These are phyloP conservation scores for Sungouiella thailandica DNA, from an alignment of 805 yeast genomes.

Conservation along the genomic window DNA sequence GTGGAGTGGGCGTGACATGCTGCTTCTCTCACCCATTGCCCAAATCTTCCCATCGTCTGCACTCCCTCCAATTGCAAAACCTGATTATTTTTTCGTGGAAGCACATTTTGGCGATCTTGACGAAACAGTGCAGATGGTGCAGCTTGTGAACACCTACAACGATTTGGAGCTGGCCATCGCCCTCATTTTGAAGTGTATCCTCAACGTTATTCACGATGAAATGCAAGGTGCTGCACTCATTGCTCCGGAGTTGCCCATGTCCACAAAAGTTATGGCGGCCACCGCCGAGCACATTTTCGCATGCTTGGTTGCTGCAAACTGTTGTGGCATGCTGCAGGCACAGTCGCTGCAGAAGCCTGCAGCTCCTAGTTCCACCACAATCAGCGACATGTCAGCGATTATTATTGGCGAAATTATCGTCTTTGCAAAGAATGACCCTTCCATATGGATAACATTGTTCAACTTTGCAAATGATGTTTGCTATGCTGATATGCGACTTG, in stretches of 20 bases:
- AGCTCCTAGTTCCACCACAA: background rate
- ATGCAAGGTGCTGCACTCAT: background rate
- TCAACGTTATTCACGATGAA: background rate
- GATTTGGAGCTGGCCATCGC: slow-evolving; percentile 4
- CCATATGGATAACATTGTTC: slow-evolving; percentile 25
- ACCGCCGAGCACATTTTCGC: slow-evolving; percentile 8
- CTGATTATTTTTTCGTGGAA: slow-evolving; percentile 15
- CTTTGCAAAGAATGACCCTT: slow-evolving; percentile 6
- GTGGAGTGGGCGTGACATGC: background rate
- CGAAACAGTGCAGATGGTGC: slow-evolving; percentile 4
- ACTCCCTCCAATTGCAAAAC: slow-evolving; percentile 29
- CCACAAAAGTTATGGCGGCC: no score
- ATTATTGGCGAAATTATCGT: background rate
- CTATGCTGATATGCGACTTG: slow-evolving; percentile 21
- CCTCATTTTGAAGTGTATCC: slow-evolving; percentile 2
- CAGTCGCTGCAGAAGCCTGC: background rate
- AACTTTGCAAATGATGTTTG: slow-evolving; percentile 28
- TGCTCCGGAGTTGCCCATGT: background rate
- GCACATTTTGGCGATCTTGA: background rate
- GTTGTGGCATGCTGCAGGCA: background rate
- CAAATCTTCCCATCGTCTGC: slow-evolving; percentile 1
- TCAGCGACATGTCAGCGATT: background rate
- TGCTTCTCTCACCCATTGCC: background rate
- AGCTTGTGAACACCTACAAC: slow-evolving; percentile 7
- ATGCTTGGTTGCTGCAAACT: slow-evolving; percentile 6